Base-by-base conservation (phyloP, 2,329 filamentous ascomycete genomes). In the Diaporthe batatas region DNA sequence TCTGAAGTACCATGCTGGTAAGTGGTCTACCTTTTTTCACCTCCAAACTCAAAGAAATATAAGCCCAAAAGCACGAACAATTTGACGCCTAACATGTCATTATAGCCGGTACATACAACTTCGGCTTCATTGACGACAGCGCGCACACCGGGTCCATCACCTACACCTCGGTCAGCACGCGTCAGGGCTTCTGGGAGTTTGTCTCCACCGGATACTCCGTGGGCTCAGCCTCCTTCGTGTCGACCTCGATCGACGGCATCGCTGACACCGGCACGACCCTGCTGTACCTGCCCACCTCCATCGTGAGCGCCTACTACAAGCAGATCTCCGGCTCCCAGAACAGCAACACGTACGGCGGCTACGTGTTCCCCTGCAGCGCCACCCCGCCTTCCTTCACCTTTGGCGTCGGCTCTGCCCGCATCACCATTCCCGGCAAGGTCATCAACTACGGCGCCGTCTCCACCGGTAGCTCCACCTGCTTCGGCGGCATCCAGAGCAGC, bases 171-270 rank as follows among this genome's bases (percentile, higher is more conserved):
- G 87, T 91, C 70, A 83, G 89, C 79, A 84, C 77, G 75, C 83
- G 82, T 64, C 79, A 89, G 18, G 91, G 91, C 14, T 92, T 88
- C 84, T 93, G 91, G 91, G 82, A 84, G 51, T 91, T 92, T 82
- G 79, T 34, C n/a, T n/a, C 21, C 21, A 49, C 44, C 44, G 44
- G 44, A n/a, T 81, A 81, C 51, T 51, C 73, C 51, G 80, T 83
- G 65, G 82, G 79, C 73, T 79, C 75, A 21, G 80, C 81, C 42
- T 75, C 77, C 32, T 80, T 82, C 57, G 78, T 80, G 36, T 80
- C 80, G 12, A 55, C 59, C 29, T 71, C 76, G 29, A 81, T 83
- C 76, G 76, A 77, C 25, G 75, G 86, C 7, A 89, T 90, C 71
- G 86, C 86, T 25, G 88, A 90, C 79, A 90, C 88, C 1, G 88